phyloP scores from a whole-genome alignment of 2,329 filamentous ascomycete species.

The Phyllosticta citribraziliensis region DNA sequence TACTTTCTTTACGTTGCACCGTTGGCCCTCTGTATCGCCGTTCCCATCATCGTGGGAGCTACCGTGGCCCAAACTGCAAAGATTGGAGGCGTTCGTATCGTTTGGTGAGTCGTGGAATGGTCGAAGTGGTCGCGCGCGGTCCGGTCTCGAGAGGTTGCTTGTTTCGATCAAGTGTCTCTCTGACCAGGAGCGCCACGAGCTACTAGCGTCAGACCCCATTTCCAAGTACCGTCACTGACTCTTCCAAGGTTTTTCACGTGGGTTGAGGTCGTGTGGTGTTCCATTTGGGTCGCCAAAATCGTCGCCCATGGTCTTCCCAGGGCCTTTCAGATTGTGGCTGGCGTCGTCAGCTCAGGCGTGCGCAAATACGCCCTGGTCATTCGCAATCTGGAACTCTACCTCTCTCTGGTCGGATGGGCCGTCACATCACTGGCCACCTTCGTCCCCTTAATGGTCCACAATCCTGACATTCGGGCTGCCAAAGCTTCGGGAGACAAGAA shows the following conservation, averaged over 20 bases:
- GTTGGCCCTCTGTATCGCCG: slow-evolving; percentile 46
- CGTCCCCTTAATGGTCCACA: slow-evolving; percentile 22
- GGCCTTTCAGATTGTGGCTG: slow-evolving; percentile 51
- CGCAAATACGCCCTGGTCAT: slow-evolving; percentile 54
- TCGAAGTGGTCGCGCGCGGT: background rate
- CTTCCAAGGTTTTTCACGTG: slow-evolving; percentile 46
- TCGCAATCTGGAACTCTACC: slow-evolving; percentile 47
- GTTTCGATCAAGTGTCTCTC: background rate
- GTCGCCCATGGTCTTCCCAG: slow-evolving; percentile 48
- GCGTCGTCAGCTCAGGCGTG: slow-evolving; percentile 54
- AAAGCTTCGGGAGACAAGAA: background rate
- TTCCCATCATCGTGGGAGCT: slow-evolving; percentile 54
- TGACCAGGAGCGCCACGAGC: too few species aligned
- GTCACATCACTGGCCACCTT: slow-evolving; percentile 52
- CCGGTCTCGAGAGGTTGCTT: background rate
- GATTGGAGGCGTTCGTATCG: slow-evolving; percentile 47
- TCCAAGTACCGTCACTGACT: background rate
- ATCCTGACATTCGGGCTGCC: slow-evolving; percentile 19
- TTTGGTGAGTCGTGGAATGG: slow-evolving; percentile 29
- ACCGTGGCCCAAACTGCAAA: slow-evolving; percentile 37
- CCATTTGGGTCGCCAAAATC: slow-evolving; percentile 53
- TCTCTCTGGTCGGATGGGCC: slow-evolving; percentile 52
- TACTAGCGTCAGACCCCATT: too few species aligned
- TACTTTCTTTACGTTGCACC: slow-evolving; percentile 56
- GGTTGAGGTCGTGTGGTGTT: slow-evolving; percentile 55